Evolutionary conservation across 1,284 basidiomycete genomes (phyloP), one percentile per base, ranked within the genome.

Genomic region (Puccinia novopanici): DNA sequence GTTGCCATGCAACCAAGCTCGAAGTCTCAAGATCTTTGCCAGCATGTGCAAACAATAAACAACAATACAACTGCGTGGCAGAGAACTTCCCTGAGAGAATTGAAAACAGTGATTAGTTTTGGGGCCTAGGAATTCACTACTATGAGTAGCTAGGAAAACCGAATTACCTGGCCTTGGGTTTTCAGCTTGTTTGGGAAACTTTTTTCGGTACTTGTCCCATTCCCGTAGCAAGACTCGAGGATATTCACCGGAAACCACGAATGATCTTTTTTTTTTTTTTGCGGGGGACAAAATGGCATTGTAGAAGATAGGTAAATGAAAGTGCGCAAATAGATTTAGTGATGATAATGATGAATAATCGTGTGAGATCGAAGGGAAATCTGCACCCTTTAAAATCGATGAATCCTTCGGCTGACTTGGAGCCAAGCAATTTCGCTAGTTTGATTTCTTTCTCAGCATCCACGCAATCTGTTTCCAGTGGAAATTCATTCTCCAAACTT

Each of bases 391-490:
- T 40, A 22, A 70, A 78, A 59, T 78, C 65, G 63, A 78, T 67
- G 50, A 78, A 78, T 54, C 76, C 76, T 70, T 78, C 45, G 27
- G 27, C 30, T 30, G 76, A 59, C 42, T 55, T 67, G 27, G 76
- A 78, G 5, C 76, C 76, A 15, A 78, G 55, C 13, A 78, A 48
- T 19, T 70, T 19, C n/a, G 68, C 48, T 30, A 80, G 34, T 55
- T 72, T 57, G n/a, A 80, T 48, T 70, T 80, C 77, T 27, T 80
- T 80, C 57, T 71, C 68, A 34, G 68, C 77, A 52, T 80, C 68
- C 10, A 30, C 8, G 34, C 77, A 80, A 27, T 80, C 77, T 6
- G 77, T 80, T 63, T 80, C 68, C 19, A 45, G 48, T 3, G 77
- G 77, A 50, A 80, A 80, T 30, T 80, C 54, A 27, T 80, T 50